Evolutionary conservation across 768 basidiomycete species (phyloP).

Genomic region (Phaffia tasmanica): DNA sequence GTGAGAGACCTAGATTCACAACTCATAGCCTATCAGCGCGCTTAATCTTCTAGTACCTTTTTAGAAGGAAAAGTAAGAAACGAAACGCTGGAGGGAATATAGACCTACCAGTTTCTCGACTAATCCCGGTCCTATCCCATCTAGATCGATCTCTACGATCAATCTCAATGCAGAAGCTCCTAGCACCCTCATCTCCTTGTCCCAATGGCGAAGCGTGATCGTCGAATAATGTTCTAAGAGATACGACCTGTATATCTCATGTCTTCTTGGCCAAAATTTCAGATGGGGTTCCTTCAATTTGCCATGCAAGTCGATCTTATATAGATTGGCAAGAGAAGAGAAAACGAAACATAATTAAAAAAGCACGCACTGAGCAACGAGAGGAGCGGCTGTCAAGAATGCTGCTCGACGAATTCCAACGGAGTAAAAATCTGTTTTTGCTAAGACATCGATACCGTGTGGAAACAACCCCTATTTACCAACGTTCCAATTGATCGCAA

Average conservation of each 20-base stretch:
- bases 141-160: conserved; percentile 55
- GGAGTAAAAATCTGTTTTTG: conserved; percentile 88
- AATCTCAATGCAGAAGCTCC: conserved; percentile 62
- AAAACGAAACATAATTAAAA: background rate
- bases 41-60: background rate
- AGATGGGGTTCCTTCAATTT: conserved; percentile 53
- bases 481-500: background rate
- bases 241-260: conserved; percentile 58
- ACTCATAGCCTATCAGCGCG: conserved; percentile 10
- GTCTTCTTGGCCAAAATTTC: conserved; percentile 45
- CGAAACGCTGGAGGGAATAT: background rate
- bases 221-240: conserved; percentile 63
- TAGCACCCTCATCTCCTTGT: conserved; percentile 61
- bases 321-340: background rate
- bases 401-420: conserved; percentile 75
- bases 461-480: conserved; percentile 66
- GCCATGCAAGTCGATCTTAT: background rate
- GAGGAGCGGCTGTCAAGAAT: conserved; percentile 70
- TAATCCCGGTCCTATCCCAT: conserved; percentile 46
- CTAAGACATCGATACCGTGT: conserved; percentile 85
- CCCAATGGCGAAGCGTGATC: conserved; percentile 80
- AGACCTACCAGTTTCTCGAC: conserved; percentile 48
- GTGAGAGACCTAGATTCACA: conserved; percentile 31
- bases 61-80: background rate
- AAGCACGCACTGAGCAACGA: conserved; percentile 66